A percentile compares a stretch with the other conserved stretches of the same genome.
These are phyloP conservation scores for Pleurotus platypus DNA, from an alignment of 768 basidiomycete genomes.

Conservation along the genomic window DNA sequence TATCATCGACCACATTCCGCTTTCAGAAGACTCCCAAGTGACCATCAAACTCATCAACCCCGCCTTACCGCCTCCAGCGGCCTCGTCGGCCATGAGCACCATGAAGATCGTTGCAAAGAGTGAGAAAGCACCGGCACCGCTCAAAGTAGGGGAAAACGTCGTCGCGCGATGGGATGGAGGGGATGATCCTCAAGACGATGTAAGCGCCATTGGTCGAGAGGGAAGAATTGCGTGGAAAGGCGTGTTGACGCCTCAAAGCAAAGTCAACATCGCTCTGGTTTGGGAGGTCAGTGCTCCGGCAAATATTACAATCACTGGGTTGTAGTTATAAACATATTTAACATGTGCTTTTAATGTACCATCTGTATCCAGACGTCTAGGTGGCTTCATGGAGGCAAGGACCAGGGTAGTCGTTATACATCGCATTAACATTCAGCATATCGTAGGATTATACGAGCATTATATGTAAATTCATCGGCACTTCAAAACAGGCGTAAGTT, in stretches of 20 bases:
- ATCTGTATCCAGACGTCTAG: no score
- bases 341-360: no score
- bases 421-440: no score
- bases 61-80: not conserved
- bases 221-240: constrained; percentile 34
- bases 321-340: constrained; percentile 10
- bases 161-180: constrained; percentile 29
- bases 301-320: constrained; percentile 16
- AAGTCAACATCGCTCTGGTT: constrained; percentile 24
- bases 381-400: no score
- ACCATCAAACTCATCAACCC: not conserved
- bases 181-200: constrained; percentile 18
- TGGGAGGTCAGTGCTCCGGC: constrained; percentile 31
- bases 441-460: no score
- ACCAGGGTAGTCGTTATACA: no score
- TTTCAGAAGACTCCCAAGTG: constrained; percentile 6
- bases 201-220: constrained; percentile 25
- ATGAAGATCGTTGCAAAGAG: not conserved
- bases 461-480: no score
- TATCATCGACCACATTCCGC: constrained; percentile 13
- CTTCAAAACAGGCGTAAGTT: no score
- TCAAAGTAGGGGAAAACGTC: constrained; percentile 21
- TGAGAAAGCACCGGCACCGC: constrained; percentile 6
- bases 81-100: not conserved
- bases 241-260: constrained; percentile 23